These are phyloP conservation scores for Basidiobolus heterosporus DNA, from an alignment of 371 early-diverging fungal species.

Conservation along the genomic window DNA sequence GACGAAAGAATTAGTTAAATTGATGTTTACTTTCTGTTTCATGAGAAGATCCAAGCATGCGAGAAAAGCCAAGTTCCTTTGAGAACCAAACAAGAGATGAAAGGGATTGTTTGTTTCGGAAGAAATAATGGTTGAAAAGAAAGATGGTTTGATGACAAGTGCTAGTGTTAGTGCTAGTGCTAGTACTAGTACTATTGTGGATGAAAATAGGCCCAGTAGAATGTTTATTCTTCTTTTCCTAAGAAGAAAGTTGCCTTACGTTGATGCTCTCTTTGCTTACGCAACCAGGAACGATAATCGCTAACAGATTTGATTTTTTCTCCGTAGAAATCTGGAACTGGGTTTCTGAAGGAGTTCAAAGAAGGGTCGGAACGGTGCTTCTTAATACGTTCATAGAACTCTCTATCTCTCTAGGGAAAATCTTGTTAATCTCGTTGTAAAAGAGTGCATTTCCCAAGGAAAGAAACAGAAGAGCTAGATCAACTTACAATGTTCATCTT, in stretches of 20 bases:
- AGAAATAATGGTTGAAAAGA: too few relatives aligned
- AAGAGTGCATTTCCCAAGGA: background rate
- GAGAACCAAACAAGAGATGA: too few relatives aligned
- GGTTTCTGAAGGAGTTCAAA: conserved; percentile 54
- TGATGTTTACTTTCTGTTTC: too few relatives aligned
- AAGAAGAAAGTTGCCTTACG: conserved; percentile 49
- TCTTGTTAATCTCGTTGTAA: background rate
- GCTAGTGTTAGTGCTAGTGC: too few relatives aligned
- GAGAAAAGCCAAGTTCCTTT: too few relatives aligned
- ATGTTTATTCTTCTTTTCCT: conserved; percentile 13
- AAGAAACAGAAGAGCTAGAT: background rate
- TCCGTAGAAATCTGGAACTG: conserved; percentile 84
- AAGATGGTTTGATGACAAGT: too few relatives aligned
- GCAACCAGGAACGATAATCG: conserved; percentile 75
- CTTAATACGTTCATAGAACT: conserved; percentile 64
- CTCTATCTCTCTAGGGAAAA: conserved; percentile 39
- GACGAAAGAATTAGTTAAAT: too few relatives aligned
- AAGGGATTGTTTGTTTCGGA: too few relatives aligned
- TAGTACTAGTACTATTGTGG: too few relatives aligned
- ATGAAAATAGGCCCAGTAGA: background rate
- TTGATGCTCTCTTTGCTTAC: conserved; percentile 70
- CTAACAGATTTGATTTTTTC: conserved; percentile 71
- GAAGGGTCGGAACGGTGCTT: conserved; percentile 63
- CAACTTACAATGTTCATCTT: conserved; percentile 30
- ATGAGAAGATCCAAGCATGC: too few relatives aligned